Conservation (phyloP, 2,329 filamentous ascomycete genomes). For the Diaporthe velutina region DNA sequence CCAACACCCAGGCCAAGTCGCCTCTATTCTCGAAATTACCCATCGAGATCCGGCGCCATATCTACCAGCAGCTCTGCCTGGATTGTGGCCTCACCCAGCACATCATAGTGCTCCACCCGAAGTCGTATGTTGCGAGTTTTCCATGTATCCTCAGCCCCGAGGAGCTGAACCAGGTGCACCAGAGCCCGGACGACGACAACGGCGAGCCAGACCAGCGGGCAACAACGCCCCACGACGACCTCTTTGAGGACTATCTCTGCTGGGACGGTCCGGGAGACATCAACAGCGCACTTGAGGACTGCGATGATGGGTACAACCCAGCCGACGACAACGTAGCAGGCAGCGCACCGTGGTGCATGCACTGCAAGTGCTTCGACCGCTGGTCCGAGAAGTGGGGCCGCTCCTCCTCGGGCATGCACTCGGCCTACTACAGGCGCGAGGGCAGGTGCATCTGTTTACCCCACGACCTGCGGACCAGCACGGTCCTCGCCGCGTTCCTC, state of each 20-base stretch:
- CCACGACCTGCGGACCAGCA: background rate
- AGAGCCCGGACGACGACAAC: background rate
- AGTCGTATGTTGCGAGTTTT: slow-evolving; percentile 13
- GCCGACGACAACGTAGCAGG: too few relatives aligned
- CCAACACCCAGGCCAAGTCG: slow-evolving; percentile 33
- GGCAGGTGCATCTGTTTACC: too few relatives aligned
- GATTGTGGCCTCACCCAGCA: slow-evolving; percentile 30
- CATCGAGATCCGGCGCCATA: slow-evolving; percentile 35
- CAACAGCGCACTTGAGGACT: slow-evolving; percentile 24
- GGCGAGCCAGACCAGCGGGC: background rate
- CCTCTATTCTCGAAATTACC: slow-evolving; percentile 39
- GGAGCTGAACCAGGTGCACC: background rate
- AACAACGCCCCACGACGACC: too few relatives aligned
- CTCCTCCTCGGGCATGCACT: background rate
- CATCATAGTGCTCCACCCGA: background rate
- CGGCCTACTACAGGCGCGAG: background rate
- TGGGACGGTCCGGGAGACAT: slow-evolving; percentile 33
- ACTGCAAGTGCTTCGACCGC: background rate
- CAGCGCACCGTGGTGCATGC: slow-evolving; percentile 26
- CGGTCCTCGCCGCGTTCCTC: background rate
- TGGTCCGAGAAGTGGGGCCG: background rate
- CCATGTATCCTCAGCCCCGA: slow-evolving; percentile 18
- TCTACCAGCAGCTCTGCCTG: slow-evolving; percentile 38
- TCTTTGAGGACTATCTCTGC: too few relatives aligned
- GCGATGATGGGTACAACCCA: too few relatives aligned